phyloP scores from a whole-genome alignment of 2,329 filamentous ascomycete genomes.

The Tolypocladium album region DNA sequence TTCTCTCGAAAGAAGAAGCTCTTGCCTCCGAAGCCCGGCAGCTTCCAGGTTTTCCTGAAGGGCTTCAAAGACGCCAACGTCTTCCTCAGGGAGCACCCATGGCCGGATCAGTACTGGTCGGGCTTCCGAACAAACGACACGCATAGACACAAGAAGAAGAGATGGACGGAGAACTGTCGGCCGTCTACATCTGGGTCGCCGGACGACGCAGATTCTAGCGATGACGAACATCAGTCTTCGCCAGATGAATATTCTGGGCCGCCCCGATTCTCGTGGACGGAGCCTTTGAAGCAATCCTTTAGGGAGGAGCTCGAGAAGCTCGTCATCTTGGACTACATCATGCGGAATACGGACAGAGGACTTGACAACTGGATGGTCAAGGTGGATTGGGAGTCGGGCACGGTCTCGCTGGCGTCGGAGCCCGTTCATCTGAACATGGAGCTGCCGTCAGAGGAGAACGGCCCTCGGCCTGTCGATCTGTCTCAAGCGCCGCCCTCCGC shows the following conservation, averaged over 20 bases:
- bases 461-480: slow-evolving; percentile 52
- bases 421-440: slow-evolving; percentile 59
- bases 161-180: slow-evolving; percentile 76
- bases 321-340: slow-evolving; percentile 96
- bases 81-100: slow-evolving; percentile 89
- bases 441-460: slow-evolving; percentile 25
- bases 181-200: slow-evolving; percentile 40
- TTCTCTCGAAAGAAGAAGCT: slow-evolving; percentile 81
- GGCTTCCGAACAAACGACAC: slow-evolving; percentile 60
- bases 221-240: slow-evolving; percentile 38
- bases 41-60: slow-evolving; percentile 95
- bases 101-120: slow-evolving; percentile 78
- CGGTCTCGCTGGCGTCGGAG: slow-evolving; percentile 78
- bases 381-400: slow-evolving; percentile 74
- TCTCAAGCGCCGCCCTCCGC: slow-evolving; percentile 28
- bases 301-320: slow-evolving; percentile 93
- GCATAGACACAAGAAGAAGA: slow-evolving; percentile 55
- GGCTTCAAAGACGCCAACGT: slow-evolving; percentile 96
- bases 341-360: slow-evolving; percentile 95
- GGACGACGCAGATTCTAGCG: slow-evolving; percentile 54
- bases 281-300: slow-evolving; percentile 79
- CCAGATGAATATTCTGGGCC: slow-evolving; percentile 38
- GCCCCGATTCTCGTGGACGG: slow-evolving; percentile 73
- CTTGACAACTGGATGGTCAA: slow-evolving; percentile 99
- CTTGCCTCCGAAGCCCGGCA: slow-evolving; percentile 82